Conservation (phyloP, 768 basidiomycete species). For the Mrakia gelida region DNA sequence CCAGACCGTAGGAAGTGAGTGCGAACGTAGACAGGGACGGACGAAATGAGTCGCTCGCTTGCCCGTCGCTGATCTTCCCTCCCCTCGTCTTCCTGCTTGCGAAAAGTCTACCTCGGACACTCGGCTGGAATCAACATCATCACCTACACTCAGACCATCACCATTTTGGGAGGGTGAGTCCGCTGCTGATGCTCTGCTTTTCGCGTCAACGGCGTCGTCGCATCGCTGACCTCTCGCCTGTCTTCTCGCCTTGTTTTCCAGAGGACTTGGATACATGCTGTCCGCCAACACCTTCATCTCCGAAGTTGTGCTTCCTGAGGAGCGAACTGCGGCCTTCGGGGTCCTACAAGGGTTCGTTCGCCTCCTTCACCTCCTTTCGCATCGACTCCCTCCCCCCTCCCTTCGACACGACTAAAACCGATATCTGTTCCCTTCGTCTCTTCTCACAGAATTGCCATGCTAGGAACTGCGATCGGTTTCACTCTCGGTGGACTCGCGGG, state of each 20-base stretch:
- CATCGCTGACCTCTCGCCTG: background rate
- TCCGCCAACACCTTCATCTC: constrained; percentile 40
- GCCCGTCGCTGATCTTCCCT: too few relatives aligned
- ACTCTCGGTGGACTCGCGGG: constrained; percentile 35
- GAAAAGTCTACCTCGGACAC: constrained; percentile 28
- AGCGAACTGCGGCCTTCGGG: constrained; percentile 42
- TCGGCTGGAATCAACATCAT: constrained; percentile 37
- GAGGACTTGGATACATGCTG: constrained; percentile 41
- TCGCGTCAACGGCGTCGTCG: background rate
- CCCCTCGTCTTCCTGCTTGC: background rate
- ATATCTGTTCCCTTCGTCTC: background rate
- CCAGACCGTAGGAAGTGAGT: constrained; percentile 37
- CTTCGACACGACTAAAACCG: background rate
- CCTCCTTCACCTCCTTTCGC: too few relatives aligned
- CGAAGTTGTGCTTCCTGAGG: constrained; percentile 37
- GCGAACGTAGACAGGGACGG: background rate
- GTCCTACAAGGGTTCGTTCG: constrained; percentile 36
- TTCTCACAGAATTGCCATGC: constrained; percentile 32
- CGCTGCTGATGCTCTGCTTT: too few relatives aligned
- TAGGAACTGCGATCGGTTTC: constrained; percentile 38
- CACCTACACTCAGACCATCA: constrained; percentile 41
- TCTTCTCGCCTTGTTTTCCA: background rate
- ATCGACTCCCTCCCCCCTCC: background rate
- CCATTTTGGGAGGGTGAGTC: constrained; percentile 39
- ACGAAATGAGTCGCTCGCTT: background rate